phyloP scores from a whole-genome alignment of 345 rosid species.

The Dovyalis caffra region DNA sequence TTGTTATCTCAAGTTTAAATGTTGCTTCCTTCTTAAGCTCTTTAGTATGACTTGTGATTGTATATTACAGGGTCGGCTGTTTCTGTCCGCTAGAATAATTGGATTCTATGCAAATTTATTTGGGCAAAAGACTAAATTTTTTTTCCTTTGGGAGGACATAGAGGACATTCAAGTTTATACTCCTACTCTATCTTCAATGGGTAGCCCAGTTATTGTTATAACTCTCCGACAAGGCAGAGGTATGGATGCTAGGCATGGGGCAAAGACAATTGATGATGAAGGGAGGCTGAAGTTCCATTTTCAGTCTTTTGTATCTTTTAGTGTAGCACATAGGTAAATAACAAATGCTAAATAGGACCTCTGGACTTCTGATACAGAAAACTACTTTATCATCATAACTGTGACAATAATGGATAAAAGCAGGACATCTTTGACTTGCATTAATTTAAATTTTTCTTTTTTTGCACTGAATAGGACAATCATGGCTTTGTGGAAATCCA shows the following conservation, averaged over 20 bases:
- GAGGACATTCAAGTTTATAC: conserved; percentile 77
- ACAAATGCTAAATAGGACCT: neutral
- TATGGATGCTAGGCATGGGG: conserved; percentile 87
- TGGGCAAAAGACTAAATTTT: conserved; percentile 88
- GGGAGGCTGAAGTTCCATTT: conserved; percentile 93
- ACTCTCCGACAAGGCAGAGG: conserved; percentile 81
- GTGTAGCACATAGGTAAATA: conserved; percentile 76
- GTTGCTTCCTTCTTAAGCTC: neutral
- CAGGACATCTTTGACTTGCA: neutral
- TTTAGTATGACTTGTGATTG: conserved; percentile 8
- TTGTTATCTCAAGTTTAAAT: neutral
- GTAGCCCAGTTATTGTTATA: conserved; percentile 77
- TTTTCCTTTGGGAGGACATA: conserved; percentile 96
- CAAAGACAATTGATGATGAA: conserved; percentile 80
- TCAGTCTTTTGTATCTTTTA: conserved; percentile 94
- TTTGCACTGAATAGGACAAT: conserved; percentile 58
- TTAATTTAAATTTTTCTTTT: neutral
- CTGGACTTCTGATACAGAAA: neutral
- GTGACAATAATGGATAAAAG: neutral
- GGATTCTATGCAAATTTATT: conserved; percentile 92
- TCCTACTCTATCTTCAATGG: conserved; percentile 91
- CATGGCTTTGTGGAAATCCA: conserved; percentile 96
- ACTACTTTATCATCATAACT: neutral
- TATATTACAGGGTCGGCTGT: conserved; percentile 79
- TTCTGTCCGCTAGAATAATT: conserved; percentile 87